Percentiles rank a stretch among this genome's conserved stretches.
phyloP scores from a whole-genome alignment of 1,284 basidiomycete genomes.

The Cryptococcus neoformans region DNA sequence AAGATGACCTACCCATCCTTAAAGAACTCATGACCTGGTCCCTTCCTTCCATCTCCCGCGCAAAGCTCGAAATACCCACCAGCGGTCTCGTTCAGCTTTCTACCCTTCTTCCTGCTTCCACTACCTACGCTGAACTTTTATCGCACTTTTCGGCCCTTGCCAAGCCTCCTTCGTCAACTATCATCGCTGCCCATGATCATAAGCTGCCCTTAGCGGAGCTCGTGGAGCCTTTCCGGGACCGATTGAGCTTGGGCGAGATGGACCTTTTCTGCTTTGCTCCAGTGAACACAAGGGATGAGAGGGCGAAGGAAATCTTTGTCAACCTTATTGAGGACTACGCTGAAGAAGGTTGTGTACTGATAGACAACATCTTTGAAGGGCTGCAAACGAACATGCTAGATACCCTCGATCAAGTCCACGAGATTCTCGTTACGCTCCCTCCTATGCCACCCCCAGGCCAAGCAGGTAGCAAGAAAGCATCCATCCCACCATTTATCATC shows the following conservation, averaged over 20 bases:
- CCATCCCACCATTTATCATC: conserved; percentile 36
- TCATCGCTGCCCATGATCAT: conserved; percentile 48
- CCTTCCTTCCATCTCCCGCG: conserved; percentile 51
- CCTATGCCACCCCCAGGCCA: conserved; percentile 15
- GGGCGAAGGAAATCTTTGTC: conserved; percentile 45
- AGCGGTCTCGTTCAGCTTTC: conserved; percentile 44
- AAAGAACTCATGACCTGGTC: conserved; percentile 51
- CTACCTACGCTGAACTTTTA: conserved; percentile 37
- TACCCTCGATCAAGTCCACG: conserved; percentile 53
- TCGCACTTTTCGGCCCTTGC: conserved; percentile 48
- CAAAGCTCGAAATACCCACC: conserved; percentile 48
- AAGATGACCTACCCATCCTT: conserved; percentile 65
- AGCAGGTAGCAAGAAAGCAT: neutral
- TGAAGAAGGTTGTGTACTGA: conserved; percentile 42
- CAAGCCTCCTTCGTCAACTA: conserved; percentile 54
- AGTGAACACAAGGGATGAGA: conserved; percentile 52
- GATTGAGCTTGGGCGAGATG: conserved; percentile 57
- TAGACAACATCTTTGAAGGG: conserved; percentile 42
- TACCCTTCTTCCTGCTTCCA: conserved; percentile 47
- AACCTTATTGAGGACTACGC: conserved; percentile 48
- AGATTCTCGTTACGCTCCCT: conserved; percentile 34
- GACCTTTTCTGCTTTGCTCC: conserved; percentile 53
- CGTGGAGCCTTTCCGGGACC: conserved; percentile 51
- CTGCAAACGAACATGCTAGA: conserved; percentile 50
- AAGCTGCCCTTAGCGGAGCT: conserved; percentile 49